Evolutionary conservation across 2,329 filamentous ascomycete species (phyloP), one percentile per base, ranked within the genome.

Genomic region (Neonectria punicea): DNA sequence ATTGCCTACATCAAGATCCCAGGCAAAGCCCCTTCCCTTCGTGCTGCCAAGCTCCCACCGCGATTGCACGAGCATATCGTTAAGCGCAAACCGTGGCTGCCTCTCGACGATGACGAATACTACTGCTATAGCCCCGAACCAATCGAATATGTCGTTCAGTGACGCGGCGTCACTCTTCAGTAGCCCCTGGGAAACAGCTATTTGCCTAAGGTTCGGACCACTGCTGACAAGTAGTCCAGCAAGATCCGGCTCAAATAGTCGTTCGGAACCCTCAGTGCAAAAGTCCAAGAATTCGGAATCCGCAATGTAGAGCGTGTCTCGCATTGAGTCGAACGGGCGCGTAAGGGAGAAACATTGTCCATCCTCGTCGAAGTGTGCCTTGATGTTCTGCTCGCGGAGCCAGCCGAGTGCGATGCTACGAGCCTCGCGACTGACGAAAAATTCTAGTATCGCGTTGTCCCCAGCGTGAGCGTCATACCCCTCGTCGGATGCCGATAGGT

Each of bases 291-390:
- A n/a, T 1, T 46, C 59, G 3, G 53, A 28, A 2, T 11, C n/a
- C 2, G 67, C 10, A 6, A 73, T 11, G 5, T 65, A 73, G 0
- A 71, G 13, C 7, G 43, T 14, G 11, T 71, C 70, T 3, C 1
- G 25, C 0, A 25, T 3, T 0, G 30, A 30, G 1, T 67, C 25
- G 41, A 71, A 67, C 3, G 9, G 53, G 11, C 69, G 64, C 22
- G 34, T 32, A n/a, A 69, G 58, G 11, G 63, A 6, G 5, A 44
- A 14, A 10, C 25, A 30, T 5, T 46, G 13, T 5, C 53, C 28
- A 4, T 30, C 51, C 13, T 2, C 8, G 20, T 4, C 2, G 9
- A 16, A 51, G 1, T 18, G 16, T 5, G 22, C 59, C 7, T 18
- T 14, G 5, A 67, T 10, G 8, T 4, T 36, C n/a, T 54, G 36